phyloP scores from a whole-genome alignment of 805 yeast species.

The Metschnikowia borealis region DNA sequence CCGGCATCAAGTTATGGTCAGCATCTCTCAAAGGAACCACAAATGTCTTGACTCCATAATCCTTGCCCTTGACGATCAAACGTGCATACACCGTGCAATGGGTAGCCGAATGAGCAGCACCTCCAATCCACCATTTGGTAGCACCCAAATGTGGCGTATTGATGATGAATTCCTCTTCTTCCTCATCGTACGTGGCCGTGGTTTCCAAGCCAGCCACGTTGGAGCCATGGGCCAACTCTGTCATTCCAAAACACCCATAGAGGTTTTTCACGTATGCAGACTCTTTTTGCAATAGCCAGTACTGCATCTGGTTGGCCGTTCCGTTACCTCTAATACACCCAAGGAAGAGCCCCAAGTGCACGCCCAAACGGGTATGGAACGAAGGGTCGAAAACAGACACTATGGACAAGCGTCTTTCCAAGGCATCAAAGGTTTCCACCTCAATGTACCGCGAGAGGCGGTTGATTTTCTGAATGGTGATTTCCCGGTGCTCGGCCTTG shows the following conservation, averaged over 20 bases:
- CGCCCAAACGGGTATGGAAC: conserved; percentile 77
- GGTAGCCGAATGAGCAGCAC: conserved; percentile 92
- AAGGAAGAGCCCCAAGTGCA: conserved; percentile 81
- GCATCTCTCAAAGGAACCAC: conserved; percentile 85
- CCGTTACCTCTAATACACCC: conserved; percentile 85
- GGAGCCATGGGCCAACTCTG: conserved; percentile 64
- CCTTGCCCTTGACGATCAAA: conserved; percentile 73
- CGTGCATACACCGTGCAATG: conserved; percentile 86
- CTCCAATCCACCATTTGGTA: conserved; percentile 99
- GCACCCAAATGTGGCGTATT: conserved; percentile 90
- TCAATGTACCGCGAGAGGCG: conserved; percentile 62
- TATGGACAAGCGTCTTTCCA: conserved; percentile 56
- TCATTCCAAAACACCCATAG: conserved; percentile 60
- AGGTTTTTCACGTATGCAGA: conserved; percentile 55
- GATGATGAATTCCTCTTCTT: conserved; percentile 63
- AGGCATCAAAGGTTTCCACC: conserved; percentile 39
- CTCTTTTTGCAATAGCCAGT: conserved; percentile 75
- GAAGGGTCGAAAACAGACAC: conserved; percentile 73
- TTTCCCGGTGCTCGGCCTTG: conserved; percentile 54
- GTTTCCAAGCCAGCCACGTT: conserved; percentile 93
- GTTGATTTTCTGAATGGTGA: conserved; percentile 57
- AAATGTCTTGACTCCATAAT: conserved; percentile 89
- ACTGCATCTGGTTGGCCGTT: conserved; percentile 74
- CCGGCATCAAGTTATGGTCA: conserved; percentile 69
- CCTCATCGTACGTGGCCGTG: conserved; percentile 74